Evolutionary conservation across 495 filamentous ascomycete species (phyloP), one percentile per base, ranked within the genome.

Genomic region (Penicillium argentinense): DNA sequence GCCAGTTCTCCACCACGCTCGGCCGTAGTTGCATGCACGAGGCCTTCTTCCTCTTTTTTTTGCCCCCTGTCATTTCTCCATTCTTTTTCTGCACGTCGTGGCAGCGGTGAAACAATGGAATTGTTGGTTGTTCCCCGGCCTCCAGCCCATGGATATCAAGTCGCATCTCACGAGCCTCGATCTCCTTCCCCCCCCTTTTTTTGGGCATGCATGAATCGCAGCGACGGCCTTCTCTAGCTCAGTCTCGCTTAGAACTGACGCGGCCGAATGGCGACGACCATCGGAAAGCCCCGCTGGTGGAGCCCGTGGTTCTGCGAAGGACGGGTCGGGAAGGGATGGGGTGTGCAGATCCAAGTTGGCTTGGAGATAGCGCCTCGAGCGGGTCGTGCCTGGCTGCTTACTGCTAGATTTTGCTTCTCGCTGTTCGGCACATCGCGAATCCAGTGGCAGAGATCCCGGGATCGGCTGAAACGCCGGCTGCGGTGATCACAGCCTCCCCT

Each of bases 211-310:
- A n/a, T n/a, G n/a, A n/a, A n/a, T n/a, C n/a, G n/a, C n/a, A n/a
- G n/a, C n/a, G n/a, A n/a, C n/a, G n/a, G n/a, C n/a, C n/a, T n/a
- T 36, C 6, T 36, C 33, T 36, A 14, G 33, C 33, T 12, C 33
- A 36, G 21, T 36, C 17, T 36, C 33, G 33, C 33, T 36, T 36
- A 36, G 33, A 21, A 36, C 33, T 36, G 33, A 21, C 16, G 33
- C 17, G 33, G 33, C 6, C 21, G 17, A 36, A 36, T 36, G 17
- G 33, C 14, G 33, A 21, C 6, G 33, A 21, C 16, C 17, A 21
- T 36, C 33, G 33, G 33, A 21, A 18, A 8, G 14, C 3, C 33
- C 33, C 17, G 21, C 33, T 6, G 6, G 33, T 36, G 33, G 33
- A 36, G 9, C 9, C 21, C 3, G 33, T 36, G 33, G 33, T 16